Evolutionary conservation across 1,284 basidiomycete species (phyloP), one percentile per base, ranked within the genome.

Genomic region (Mycosarcoma maydis): DNA sequence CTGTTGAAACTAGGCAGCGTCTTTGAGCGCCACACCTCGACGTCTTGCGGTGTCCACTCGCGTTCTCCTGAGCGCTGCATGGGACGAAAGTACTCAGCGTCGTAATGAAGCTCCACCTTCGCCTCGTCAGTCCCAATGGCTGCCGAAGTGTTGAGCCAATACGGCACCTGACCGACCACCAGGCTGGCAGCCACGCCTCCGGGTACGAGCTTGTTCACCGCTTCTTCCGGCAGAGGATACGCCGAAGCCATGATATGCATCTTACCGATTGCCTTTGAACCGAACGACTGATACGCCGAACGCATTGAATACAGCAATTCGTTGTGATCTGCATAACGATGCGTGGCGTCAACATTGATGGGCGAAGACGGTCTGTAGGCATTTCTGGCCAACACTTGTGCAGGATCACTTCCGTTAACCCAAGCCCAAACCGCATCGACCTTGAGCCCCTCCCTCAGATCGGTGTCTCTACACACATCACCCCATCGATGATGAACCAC

Each of bases 1-100:
- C 54, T 60, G 56, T 76, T 76, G 59, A 74, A 76, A 23, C 58
- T 72, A 3, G 72, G 74, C 20, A 75, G 32, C 2, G 58, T 64
- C 27, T 50, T 9, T 10, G 49, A 23, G 8, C 61, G 56, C 71
- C 73, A 73, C 16, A 30, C 38, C 7, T 50, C 49, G 20, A 58
- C 51, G 3, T 68, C 51, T 14, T 16, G 5, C 4, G 38, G 2
- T 2, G 55, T 24, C 13, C 45, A 45, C 23, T 33, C n/a, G 19
- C 23, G 8, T 0, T 20, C 13, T 2, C n/a, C 29, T 24, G 40
- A 22, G 2, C 46, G 48, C 17, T 60, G 47, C 64, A 67, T 67
- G 1, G 65, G 65, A 19, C 41, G 34, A 22, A 62, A 68, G 36
- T 58, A 61, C 5, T 53, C 46, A 1, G 65, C 49, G 36, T 68